These are phyloP conservation scores for Jacaranda mimosifolia DNA, from an alignment of 257 asterid genomes.

Conservation along the genomic window DNA sequence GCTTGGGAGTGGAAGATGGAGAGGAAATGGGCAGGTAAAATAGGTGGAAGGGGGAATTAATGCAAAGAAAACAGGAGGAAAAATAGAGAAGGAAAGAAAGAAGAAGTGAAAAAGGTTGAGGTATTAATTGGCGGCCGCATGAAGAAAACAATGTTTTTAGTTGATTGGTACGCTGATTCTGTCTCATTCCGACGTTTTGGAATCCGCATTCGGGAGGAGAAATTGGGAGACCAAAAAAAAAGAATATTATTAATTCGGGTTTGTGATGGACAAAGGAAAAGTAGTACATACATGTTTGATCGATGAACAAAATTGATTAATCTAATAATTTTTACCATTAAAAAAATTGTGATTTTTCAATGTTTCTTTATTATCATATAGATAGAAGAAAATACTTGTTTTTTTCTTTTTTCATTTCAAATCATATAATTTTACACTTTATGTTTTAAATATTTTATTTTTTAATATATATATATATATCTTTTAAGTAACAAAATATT, in stretches of 20 bases:
- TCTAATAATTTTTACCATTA: background rate
- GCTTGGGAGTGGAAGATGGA: background rate
- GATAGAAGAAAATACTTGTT: no score
- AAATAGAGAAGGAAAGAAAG: constrained; percentile 7
- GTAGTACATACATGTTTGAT: background rate
- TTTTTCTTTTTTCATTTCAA: no score
- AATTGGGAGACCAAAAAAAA: no score
- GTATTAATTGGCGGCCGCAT: background rate
- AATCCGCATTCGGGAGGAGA: no score
- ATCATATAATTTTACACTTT: no score
- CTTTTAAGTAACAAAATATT: no score
- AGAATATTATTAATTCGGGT: no score
- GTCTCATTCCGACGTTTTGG: constrained; percentile 14
- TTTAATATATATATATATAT: no score
- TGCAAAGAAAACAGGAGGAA: constrained; percentile 8
- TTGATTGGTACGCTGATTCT: constrained; percentile 15
- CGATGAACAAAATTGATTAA: background rate
- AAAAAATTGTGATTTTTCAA: background rate
- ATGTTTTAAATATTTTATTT: no score
- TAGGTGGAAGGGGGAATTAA: background rate
- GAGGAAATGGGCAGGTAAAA: background rate
- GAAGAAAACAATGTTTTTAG: background rate
- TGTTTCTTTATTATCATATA: no score
- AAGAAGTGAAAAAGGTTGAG: background rate
- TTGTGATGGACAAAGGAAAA: no score